Conservation (phyloP, 2,329 filamentous ascomycete genomes). For the Aspergillus pseudoglaucus region DNA sequence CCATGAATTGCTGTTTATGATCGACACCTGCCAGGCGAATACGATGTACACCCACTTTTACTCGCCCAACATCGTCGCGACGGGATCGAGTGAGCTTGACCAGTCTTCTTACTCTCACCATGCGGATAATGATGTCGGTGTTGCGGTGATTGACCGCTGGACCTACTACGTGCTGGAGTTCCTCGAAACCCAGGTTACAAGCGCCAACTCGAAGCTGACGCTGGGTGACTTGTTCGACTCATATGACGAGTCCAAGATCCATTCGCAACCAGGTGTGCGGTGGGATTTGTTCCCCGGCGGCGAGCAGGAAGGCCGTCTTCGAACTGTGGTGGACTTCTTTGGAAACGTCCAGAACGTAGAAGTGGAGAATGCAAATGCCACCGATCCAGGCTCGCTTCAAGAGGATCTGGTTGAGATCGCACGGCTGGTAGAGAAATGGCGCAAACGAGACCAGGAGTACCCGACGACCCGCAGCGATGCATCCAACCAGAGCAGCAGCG, state of each 20-base stretch:
- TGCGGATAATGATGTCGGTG: constrained; percentile 94
- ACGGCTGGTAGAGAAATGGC: constrained; percentile 50
- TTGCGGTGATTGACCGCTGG: constrained; percentile 96
- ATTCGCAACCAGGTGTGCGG: constrained; percentile 81
- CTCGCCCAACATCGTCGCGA: constrained; percentile 95
- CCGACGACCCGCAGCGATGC: constrained; percentile 19
- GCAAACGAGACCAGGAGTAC: constrained; percentile 30
- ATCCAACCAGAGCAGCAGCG: constrained; percentile 7
- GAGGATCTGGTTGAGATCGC: constrained; percentile 73
- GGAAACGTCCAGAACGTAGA: constrained; percentile 97
- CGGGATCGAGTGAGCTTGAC: constrained; percentile 91
- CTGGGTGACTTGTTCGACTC: constrained; percentile 93
- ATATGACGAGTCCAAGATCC: constrained; percentile 91
- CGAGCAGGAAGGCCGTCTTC: constrained; percentile 66
- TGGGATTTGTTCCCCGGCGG: constrained; percentile 94
- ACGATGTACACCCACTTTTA: constrained; percentile 99
- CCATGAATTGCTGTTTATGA: constrained; percentile 98
- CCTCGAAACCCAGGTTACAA: constrained; percentile 80
- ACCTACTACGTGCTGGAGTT: constrained; percentile 99
- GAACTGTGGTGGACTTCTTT: constrained; percentile 92
- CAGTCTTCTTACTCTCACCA: constrained; percentile 97
- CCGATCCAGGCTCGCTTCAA: constrained; percentile 47
- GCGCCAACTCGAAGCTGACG: constrained; percentile 79
- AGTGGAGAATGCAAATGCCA: constrained; percentile 58
- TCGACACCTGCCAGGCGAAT: constrained; percentile 98